These are phyloP conservation scores for Aspergillus persii DNA, from an alignment of 2,329 filamentous ascomycete species.

Conservation along the genomic window DNA sequence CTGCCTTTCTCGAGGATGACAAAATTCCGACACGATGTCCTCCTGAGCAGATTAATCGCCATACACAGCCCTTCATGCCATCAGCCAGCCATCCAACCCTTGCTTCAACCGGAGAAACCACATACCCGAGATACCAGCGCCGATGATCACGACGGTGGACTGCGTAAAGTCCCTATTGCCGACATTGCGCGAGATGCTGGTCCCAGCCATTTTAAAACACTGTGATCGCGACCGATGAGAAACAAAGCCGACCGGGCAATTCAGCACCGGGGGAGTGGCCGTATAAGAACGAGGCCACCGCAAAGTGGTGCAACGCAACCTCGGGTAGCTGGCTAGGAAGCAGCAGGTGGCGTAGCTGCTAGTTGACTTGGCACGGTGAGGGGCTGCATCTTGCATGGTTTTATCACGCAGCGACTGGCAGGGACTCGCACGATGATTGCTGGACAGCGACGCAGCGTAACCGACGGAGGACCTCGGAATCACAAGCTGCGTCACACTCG, in stretches of 20 bases:
- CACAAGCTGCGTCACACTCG: too few species aligned
- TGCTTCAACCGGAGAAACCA: neutral
- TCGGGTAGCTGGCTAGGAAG: too few species aligned
- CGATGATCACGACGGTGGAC: constrained; percentile 57
- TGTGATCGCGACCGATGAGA: neutral
- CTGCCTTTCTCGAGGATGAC: constrained; percentile 57
- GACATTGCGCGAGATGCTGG: constrained; percentile 10
- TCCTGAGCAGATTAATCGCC: constrained; percentile 56
- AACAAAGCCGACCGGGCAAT: too few species aligned
- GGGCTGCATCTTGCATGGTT: too few species aligned
- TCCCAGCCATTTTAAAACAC: neutral
- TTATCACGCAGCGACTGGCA: too few species aligned
- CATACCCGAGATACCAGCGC: constrained; percentile 53
- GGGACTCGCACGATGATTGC: too few species aligned
- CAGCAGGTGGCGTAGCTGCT: too few species aligned
- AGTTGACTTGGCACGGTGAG: too few species aligned
- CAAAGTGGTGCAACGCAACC: too few species aligned
- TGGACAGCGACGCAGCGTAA: too few species aligned
- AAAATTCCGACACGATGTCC: constrained; percentile 49
- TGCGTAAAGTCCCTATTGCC: constrained; percentile 52
- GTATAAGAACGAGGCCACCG: neutral
- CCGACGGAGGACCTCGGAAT: too few species aligned
- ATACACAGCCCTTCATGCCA: constrained; percentile 49
- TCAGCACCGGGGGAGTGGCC: too few species aligned
- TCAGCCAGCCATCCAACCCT: neutral